Base-by-base conservation (phyloP, 495 filamentous ascomycete genomes). In the Extremus antarcticus region DNA sequence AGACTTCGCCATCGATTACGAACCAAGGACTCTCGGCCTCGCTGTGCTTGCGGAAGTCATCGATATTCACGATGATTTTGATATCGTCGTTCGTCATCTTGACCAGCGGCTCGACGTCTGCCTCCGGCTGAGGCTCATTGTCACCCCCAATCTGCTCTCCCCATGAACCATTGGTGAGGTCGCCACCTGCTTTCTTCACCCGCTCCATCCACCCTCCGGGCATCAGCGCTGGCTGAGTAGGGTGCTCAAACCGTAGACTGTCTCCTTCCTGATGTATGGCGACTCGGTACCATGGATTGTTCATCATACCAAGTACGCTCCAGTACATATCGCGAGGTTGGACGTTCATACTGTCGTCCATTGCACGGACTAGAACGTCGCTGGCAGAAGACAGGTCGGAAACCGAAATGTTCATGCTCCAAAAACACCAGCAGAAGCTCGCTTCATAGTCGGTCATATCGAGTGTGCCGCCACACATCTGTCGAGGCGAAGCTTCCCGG, bases 231-330 rank as follows among this genome's bases (percentile, higher is more conserved):
- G 91, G 90, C 61, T 90, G 85, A 1, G 87, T 94, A 0, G 91
- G 91, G 62, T 97, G 91, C 59, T 96, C 90, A 55, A 97, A 96
- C 8, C 80, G 77, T 43, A 97, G 67, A 21, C 58, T 65, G 32
- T 81, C 74, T 0, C 72, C 77, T 58, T 94, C 86, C 54, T 84
- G 83, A 41, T 78, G 81, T 54, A 97, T 87, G 3, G 81, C 77
- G 4, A 97, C 76, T 16, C 91, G 76, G 67, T 84, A 97, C 91
- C 91, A 97, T 7, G 90, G 85, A 63, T 95, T 96, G 66, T 97
- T 95, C 91, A 97, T 97, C 91, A 97, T 97, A 0, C 91, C 91
- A 41, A 96, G 71, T 17, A 95, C 90, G 54, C 80, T 87, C 91
- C 91, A 97, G 69, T 97, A 97, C 86, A 95, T 94, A 61, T 97